Evolutionary conservation across 2,329 filamentous ascomycete species (phyloP), one percentile per base, ranked within the genome.

Genomic region (Hortaea werneckii): DNA sequence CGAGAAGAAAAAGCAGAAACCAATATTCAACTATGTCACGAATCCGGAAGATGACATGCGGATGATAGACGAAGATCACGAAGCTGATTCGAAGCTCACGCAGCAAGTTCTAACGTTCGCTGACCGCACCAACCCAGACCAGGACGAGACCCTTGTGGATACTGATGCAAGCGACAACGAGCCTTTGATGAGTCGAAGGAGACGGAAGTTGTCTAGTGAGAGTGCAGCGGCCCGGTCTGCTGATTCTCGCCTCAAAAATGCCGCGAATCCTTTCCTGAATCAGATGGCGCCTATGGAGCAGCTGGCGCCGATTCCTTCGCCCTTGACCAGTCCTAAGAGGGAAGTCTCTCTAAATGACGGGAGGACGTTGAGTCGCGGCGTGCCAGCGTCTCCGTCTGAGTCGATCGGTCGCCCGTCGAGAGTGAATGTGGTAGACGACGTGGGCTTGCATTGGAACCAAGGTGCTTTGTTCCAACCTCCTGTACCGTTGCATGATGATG

Each of bases 131-230:
- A 30, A 40, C 11, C 5, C 32, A 6, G 20, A 34, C 28, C 13
- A 11, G n/a, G 41, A 47, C 6, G 41, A 42, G 7, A 20, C 29
- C 13, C 13, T 42, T 3, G 11, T 46, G 27, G 41, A 50, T 5
- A 35, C 39, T 6, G 38, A 29, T 20, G 20, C 20, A 20, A 50
- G 41, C 29, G 48, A 47, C 13, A 40, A 50, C 27, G 49, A 51
- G 41, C 49, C 49, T 4, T 42, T 51, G 38, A 13, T 44, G 5
- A 28, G 39, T 29, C 41, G 40, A 5, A 43, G 47, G 47, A 35
- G 43, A 39, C 32, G 32, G 9, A 35, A 35, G 32, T 35, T n/a
- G 8, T 35, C 32, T 9, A 9, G 8, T 35, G 32, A 35, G n/a
- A 35, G 32, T n/a, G 32, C 9, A 9, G 32, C 32, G 32, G n/a